Conservation (phyloP, 352 stramenopile species). For the Globisporangium solare region DNA sequence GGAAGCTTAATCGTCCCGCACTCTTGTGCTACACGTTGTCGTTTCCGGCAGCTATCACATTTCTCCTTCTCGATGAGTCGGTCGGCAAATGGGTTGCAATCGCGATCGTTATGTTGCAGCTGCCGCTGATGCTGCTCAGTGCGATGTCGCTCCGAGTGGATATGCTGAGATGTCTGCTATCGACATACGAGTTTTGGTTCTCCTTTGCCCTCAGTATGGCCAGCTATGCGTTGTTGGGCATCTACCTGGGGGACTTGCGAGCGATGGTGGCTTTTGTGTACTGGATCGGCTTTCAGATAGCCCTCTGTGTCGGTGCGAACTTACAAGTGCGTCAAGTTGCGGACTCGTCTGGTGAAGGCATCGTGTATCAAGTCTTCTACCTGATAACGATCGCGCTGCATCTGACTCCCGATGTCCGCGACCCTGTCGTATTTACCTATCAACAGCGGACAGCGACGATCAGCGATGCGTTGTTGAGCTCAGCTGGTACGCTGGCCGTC, state of each 20-base stretch:
- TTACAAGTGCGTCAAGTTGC: neutral
- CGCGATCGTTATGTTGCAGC: neutral
- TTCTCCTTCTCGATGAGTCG: neutral
- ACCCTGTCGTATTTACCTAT: neutral
- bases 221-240: neutral
- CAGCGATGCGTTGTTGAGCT: conserved; percentile 10
- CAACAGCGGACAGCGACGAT: neutral
- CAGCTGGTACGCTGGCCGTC: conserved; percentile 8
- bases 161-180: neutral
- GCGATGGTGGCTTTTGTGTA: neutral
- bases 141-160: neutral
- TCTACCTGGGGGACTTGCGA: conserved; percentile 1
- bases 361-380: neutral
- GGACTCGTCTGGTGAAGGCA: neutral
- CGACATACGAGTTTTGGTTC: conserved; percentile 8
- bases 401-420: neutral
- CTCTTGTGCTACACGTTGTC: neutral
- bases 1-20: too few species aligned
- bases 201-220: neutral
- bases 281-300: conserved; percentile 1
- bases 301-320: conserved; percentile 1
- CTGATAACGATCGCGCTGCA: neutral
- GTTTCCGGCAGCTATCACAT: neutral
- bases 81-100: neutral
- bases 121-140: neutral